phyloP scores from a whole-genome alignment of 129 eudicot genomes.

The Smallanthus sonchifolius region DNA sequence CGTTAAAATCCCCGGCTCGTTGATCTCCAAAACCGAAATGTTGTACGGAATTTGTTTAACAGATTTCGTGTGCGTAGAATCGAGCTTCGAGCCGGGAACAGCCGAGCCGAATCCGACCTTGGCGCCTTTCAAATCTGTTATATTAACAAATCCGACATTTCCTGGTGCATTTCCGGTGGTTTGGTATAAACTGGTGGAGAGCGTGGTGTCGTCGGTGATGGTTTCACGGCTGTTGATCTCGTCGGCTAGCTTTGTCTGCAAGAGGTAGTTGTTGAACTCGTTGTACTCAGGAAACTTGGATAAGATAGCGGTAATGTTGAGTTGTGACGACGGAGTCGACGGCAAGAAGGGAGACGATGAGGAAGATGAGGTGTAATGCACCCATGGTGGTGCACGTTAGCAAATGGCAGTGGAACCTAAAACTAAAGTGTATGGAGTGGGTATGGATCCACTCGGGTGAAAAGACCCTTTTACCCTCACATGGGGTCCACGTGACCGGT shows the following conservation, averaged over 20 bases:
- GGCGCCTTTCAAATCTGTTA: constrained; percentile 75
- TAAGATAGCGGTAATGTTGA: constrained; percentile 32
- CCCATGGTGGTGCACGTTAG: constrained; percentile 34
- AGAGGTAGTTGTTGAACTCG: constrained; percentile 29
- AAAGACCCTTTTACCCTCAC: no score
- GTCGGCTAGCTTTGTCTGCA: constrained; percentile 30
- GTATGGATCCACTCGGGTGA: not conserved
- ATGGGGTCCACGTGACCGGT: no score
- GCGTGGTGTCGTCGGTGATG: constrained; percentile 47
- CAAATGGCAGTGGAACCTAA: constrained; percentile 4
- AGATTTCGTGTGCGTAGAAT: constrained; percentile 53
- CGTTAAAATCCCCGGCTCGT: constrained; percentile 35
- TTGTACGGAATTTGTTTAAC: constrained; percentile 55
- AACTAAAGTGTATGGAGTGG: constrained; percentile 12
- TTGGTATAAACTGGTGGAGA: constrained; percentile 69
- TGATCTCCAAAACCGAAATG: constrained; percentile 32
- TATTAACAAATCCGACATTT: constrained; percentile 59
- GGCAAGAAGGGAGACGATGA: constrained; percentile 9
- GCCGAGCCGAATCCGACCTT: constrained; percentile 87
- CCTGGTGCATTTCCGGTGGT: constrained; percentile 72
- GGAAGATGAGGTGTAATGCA: constrained; percentile 20
- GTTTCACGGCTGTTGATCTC: constrained; percentile 41
- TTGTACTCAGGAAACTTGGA: constrained; percentile 31
- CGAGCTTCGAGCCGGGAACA: constrained; percentile 52
- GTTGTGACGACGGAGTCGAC: constrained; percentile 12